Base-by-base conservation (phyloP, 2,329 filamentous ascomycete genomes). In the Gyromitra esculenta region DNA sequence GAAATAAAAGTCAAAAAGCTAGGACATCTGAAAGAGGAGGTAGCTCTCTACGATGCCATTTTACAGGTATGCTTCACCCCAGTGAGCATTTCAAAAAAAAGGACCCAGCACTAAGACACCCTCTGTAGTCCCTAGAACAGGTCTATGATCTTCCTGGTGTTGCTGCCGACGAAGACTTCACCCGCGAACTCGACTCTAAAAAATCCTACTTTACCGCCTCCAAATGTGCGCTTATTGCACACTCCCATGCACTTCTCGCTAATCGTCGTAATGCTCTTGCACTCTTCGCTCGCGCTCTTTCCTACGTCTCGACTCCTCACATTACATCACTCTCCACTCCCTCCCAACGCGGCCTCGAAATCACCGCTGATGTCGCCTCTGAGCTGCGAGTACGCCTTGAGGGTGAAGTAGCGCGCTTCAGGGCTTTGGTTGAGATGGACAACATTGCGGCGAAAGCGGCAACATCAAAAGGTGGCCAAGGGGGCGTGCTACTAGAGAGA, bases 111-210 rank as follows among this genome's bases (percentile, higher is more conserved):
- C 25, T 72, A 13, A 74, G 39, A 65, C 45, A 39, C 15, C 43
- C 25, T 13, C 85, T 97, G 31, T 93, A 97, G 84, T 97, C 93
- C 83, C 86, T 99, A 76, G 92, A 97, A 79, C 93, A 94, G 3
- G 90, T 97, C 83, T 93, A 92, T 81, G 93, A 97, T 76, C 87
- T 99, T 13, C 92, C 94, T 1, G 96, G 96, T 83, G 92, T 97
- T 18, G 93, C 93, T 45, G 91, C 93, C 54, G 96, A 99, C 81
- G 87, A 89, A 52, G 86, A 85, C 15, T 92, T 99, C 79, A 86
- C 94, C 3, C 85, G 87, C 59, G 93, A 96, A 82, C 86, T 99
- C n/a, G 89, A 92, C 72, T 89, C 89, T 43, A 95, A 93, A 80
- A 87, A 88, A 45, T 87, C 88, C 76, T 98, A 98, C 84, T 99